phyloP scores from a whole-genome alignment of 2,329 filamentous ascomycete species.

The Lecanosticta acicola region DNA sequence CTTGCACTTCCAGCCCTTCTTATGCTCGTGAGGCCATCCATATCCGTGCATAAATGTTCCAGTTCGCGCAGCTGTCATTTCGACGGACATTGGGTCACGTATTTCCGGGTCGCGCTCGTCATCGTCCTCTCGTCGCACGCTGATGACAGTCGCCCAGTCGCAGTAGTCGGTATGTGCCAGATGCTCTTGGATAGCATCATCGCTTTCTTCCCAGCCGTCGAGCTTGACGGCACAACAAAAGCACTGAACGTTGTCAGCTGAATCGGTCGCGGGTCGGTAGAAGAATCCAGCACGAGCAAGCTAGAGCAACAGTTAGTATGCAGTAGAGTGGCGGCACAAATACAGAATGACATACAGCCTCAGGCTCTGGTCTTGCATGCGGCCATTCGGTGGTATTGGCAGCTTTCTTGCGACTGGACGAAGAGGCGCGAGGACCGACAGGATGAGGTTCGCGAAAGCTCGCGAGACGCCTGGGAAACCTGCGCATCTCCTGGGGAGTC shows the following conservation, averaged over 20 bases:
- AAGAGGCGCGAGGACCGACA: constrained; percentile 62
- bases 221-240: constrained; percentile 80
- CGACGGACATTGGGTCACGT: constrained; percentile 62
- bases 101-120: constrained; percentile 59
- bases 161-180: constrained; percentile 75
- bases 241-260: constrained; percentile 82
- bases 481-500: constrained; percentile 48
- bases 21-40: constrained; percentile 82
- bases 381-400: constrained; percentile 63
- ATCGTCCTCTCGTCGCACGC: constrained; percentile 49
- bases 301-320: constrained; percentile 42
- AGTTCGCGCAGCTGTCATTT: constrained; percentile 70
- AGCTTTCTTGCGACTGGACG: constrained; percentile 50
- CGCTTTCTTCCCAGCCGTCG: constrained; percentile 85
- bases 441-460: constrained; percentile 68
- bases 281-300: constrained; percentile 89
- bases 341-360: constrained; percentile 50
- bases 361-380: constrained; percentile 60
- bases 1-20: constrained; percentile 85
- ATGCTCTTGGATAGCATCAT: constrained; percentile 80
- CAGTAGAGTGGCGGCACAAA: neutral
- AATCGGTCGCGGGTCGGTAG: constrained; percentile 68
- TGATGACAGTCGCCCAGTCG: constrained; percentile 72
- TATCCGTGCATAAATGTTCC: constrained; percentile 66
- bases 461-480: constrained; percentile 69